Base-by-base conservation (phyloP, 352 stramenopile genomes). In the Pythium phragmiticola region DNA sequence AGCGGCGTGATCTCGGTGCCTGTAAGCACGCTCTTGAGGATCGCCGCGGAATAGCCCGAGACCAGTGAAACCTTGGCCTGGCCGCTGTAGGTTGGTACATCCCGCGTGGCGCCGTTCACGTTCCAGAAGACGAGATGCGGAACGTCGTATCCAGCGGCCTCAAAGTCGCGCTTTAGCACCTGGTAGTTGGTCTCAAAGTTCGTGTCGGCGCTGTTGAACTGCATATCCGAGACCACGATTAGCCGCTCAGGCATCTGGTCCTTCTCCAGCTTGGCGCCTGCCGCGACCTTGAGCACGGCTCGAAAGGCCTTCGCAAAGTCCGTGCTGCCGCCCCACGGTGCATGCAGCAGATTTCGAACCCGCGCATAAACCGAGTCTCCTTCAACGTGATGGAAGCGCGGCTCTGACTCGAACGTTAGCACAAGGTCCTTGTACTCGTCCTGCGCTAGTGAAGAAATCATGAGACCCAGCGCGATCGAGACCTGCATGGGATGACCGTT, bases 161-260 rank as follows among this genome's bases (percentile, higher is more conserved):
- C 55, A 49, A 80, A 86, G 53, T 79, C 73, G 19, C 42, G 61
- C 65, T 75, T 69, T 14, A 82, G 69, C 59, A 71, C 66, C 26
- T 67, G 42, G 61, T 76, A 78, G 66, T 79, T 81, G 17, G 71
- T 78, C 66, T 81, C 67, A 33, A 73, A 82, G 48, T 74, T 72
- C 36, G 21, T 14, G 48, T 78, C 62, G 0, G 83, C 82, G 8
- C 34, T 7, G 65, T 95, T 61, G 47, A 93, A 93, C 70, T 90
- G 83, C 88, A 96, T 95, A 64, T 94, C 86, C 11, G 80, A 89
- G 58, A 96, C 74, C 17, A 96, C 83, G 47, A 94, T 82, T 21
- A 96, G 65, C 1, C 66, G 69, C 33, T 80, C 55, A 6, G 84
- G 88, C 61, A 92, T 80, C 37, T 89, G 70, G 0, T 87, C 68